phyloP scores from a whole-genome alignment of 495 filamentous ascomycete genomes.

The Hypoxylon fragiforme region DNA sequence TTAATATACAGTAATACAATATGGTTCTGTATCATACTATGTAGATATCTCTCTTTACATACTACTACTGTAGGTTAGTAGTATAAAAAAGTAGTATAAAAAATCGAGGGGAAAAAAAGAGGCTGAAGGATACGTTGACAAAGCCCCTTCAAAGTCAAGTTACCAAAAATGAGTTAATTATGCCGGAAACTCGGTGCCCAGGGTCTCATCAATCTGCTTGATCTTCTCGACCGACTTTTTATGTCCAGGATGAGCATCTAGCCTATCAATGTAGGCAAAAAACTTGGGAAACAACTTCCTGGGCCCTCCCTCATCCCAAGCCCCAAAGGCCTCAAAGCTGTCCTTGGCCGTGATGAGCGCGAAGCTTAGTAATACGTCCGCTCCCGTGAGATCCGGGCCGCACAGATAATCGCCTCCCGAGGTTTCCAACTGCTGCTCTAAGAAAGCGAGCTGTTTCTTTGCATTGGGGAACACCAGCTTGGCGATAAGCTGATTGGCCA shows the following conservation, averaged over 20 bases:
- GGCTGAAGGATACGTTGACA: too few relatives aligned
- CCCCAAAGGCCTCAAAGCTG: conserved; percentile 53
- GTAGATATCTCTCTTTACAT: too few relatives aligned
- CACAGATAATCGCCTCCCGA: conserved; percentile 71
- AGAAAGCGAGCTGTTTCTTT: conserved; percentile 65
- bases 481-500: conserved; percentile 63
- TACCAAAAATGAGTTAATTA: not conserved
- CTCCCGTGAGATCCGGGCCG: conserved; percentile 70
- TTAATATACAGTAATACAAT: too few relatives aligned
- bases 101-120: too few relatives aligned
- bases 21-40: too few relatives aligned
- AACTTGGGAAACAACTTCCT: conserved; percentile 48
- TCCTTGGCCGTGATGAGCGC: conserved; percentile 64
- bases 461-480: conserved; percentile 66
- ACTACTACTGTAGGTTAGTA: too few relatives aligned
- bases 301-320: conserved; percentile 28
- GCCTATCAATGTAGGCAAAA: conserved; percentile 61
- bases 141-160: not conserved
- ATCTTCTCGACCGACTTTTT: conserved; percentile 59
- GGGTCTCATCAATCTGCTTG: conserved; percentile 60
- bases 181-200: conserved; percentile 23
- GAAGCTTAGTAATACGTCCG: conserved; percentile 81
- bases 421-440: conserved; percentile 70
- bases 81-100: too few relatives aligned
- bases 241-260: conserved; percentile 67